Percentiles rank a stretch among this genome's conserved stretches.
Evolutionary conservation across 192 early-diverging fungal genomes (phyloP).

Genomic region (Backusella australiensis): DNA sequence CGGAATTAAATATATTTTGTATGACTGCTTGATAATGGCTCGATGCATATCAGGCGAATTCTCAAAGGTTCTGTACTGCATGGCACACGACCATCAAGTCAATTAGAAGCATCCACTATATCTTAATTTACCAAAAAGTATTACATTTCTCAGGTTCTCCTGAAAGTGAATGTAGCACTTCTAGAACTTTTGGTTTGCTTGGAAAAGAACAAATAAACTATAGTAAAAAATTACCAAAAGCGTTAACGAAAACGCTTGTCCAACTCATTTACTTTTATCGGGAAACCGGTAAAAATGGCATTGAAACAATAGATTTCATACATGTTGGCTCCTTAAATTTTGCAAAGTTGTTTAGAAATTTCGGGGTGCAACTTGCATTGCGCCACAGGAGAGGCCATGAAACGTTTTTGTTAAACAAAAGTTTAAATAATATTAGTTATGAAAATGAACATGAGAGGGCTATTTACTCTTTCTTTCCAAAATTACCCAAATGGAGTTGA

Average conservation of each 20-base stretch:
- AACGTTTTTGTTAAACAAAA: not conserved
- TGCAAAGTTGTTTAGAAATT: not conserved
- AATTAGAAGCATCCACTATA: too few relatives aligned
- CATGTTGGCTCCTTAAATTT: not conserved
- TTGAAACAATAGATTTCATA: not conserved
- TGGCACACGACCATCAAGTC: too few relatives aligned
- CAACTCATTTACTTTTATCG: not conserved
- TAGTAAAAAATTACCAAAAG: not conserved
- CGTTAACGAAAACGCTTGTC: not conserved
- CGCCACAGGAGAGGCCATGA: not conserved
- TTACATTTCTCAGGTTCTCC: too few relatives aligned
- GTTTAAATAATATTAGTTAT: not conserved
- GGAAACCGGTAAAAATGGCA: not conserved
- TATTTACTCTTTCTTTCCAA: not conserved
- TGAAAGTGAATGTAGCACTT: too few relatives aligned
- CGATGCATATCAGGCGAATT: too few relatives aligned
- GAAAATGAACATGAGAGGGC: not conserved
- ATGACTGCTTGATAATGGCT: too few relatives aligned
- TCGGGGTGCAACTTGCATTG: not conserved
- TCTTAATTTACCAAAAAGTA: too few relatives aligned
- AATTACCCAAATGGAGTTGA: not conserved
- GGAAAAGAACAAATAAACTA: not conserved
- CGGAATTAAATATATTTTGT: too few relatives aligned
- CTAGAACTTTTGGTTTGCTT: not conserved
- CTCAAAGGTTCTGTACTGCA: too few relatives aligned